phyloP scores from a whole-genome alignment of 2,329 filamentous ascomycete species.

The Nemania diffusa region DNA sequence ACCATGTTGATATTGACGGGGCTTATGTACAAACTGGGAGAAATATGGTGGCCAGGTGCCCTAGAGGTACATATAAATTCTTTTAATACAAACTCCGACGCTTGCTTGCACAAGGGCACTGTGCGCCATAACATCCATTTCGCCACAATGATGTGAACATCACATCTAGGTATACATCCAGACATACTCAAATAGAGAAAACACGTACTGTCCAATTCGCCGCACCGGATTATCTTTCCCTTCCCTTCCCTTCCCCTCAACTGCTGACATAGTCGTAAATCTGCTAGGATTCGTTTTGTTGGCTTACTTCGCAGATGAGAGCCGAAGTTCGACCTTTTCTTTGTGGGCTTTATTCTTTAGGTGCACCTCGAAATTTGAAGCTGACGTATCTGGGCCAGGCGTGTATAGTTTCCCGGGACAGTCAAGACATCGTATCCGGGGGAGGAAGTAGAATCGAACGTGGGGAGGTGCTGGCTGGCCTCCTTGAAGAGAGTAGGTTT shows the following conservation, averaged over 20 bases:
- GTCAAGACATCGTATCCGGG: constrained; percentile 89
- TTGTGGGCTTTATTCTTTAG: constrained; percentile 85
- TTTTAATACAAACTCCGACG: constrained; percentile 35
- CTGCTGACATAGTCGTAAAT: neutral
- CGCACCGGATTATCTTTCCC: neutral
- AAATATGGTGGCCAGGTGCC: neutral
- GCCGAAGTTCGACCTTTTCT: constrained; percentile 68
- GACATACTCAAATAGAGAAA: constrained; percentile 27
- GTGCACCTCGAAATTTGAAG: constrained; percentile 93
- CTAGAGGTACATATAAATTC: constrained; percentile 8
- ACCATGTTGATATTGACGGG: neutral
- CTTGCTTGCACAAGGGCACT: constrained; percentile 28
- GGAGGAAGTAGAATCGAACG: constrained; percentile 83
- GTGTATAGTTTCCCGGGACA: constrained; percentile 96
- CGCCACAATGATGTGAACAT: constrained; percentile 18
- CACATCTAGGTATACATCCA: constrained; percentile 31
- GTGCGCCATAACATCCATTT: constrained; percentile 12
- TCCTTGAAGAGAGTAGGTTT: constrained; percentile 63
- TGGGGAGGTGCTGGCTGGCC: constrained; percentile 67
- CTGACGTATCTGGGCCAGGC: constrained; percentile 83
- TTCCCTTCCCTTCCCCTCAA: neutral
- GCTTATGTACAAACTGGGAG: constrained; percentile 32
- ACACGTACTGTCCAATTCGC: constrained; percentile 13
- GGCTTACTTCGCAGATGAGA: constrained; percentile 30
- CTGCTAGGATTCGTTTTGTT: neutral